Base-by-base conservation (phyloP, 805 yeast species). In the Cyberlindnera nakhonratchasimensis region DNA sequence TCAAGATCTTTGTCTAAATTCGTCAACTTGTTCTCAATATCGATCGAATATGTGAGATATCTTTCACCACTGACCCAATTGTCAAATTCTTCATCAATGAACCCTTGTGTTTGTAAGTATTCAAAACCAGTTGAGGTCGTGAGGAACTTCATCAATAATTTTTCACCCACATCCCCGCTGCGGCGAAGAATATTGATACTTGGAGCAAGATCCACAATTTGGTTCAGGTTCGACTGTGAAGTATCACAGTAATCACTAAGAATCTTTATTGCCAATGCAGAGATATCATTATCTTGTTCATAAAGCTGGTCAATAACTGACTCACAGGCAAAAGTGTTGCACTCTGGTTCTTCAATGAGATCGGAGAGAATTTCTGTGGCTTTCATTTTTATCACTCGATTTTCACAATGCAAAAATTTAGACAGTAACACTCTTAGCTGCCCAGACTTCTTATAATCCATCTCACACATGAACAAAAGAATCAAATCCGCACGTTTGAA, bases 101-200 rank as follows among this genome's bases (percentile, higher is more conserved):
- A 81, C 36, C 83, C 79, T 29, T 74, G 64, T 13, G 71, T 76
- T 29, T 72, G 69, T 37, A 87, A 64, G 50, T 80, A 82, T 29
- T 70, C 70, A 60, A 86, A 87, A 0, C 98, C 99, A 9, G 64
- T 57, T 0, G 87, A 65, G 0, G 82, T 75, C 5, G 84, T 73
- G 38, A 91, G 64, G 43, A 88, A 74, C 40, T 79, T 74, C 53
- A 82, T 67, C 39, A 87, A 61, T 24, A 90, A 62, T 0, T 79
- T 77, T 4, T 79, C 74, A 6, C 79, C 73, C 13, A 25, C 37
- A 13, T 38, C 51, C 16, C 51, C 47, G 10, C 40, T 29, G 5
- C 43, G 28, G 29, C 42, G 50, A 14, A 58, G 31, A 8, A 57
- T 44, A 8, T 65, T 66, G 13, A 84, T 61, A 10, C 79, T 69